Base-by-base conservation (phyloP, 805 yeast genomes). In the Kluyveromyces nonfermentans region DNA sequence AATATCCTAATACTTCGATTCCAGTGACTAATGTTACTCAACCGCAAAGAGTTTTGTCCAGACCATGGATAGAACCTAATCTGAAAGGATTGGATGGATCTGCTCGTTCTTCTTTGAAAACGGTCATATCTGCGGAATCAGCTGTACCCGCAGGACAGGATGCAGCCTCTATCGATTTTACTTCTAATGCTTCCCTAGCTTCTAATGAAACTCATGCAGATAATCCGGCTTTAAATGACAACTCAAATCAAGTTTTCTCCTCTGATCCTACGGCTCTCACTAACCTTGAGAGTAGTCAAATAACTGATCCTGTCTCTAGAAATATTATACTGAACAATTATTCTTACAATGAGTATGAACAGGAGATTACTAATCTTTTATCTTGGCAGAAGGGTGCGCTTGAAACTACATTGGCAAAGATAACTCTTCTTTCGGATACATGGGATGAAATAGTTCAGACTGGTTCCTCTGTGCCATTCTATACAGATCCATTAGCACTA, bases 401-500 rank as follows among this genome's bases (percentile, higher is more conserved):
- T 62, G 54, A 64, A 66, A 54, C 73, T 62, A 50, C 66, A 53
- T 43, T 83, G 64, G 54, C 61, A 67, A 51, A 64, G 45, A 44
- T 63, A 51, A 41, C 63, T 69, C 37, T 64, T 56, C 50, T 78
- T 39, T 62, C 71, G 21, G 68, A 65, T 9, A 60, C 73, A 20
- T 72, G 81, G 43, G 65, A 69, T 39, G 64, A 66, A 9, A 64
- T 78, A 35, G 71, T 75, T n/a, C 58, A 59, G 9, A 63, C 64
- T 5, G 71, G 80, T 17, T 74, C 72, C 42, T 59, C 51, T 57
- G 45, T 67, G 75, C 55, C 66, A 57, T 8, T 51, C 42, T 32
- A 56, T 63, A 42, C 65, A 67, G 88, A 82, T 52, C 68, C 82
- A 8, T 68, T 87, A 0, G 64, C 74, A 1, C 57, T 68, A 15